Base-by-base conservation (phyloP, 2,329 filamentous ascomycete species). In the Cryphonectria nitschkei region DNA sequence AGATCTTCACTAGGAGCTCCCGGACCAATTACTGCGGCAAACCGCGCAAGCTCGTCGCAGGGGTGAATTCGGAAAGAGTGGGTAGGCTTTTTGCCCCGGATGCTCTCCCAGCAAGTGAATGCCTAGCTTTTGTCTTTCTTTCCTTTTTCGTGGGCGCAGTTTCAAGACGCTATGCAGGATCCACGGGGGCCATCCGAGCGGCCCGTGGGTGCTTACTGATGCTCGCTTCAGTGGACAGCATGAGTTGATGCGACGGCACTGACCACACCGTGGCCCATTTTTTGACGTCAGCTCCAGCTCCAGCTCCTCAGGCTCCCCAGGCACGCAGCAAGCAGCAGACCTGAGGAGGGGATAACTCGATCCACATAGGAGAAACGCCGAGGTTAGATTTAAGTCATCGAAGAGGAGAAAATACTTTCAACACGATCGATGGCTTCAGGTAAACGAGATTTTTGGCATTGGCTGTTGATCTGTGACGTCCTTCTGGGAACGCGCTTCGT, bases 401-500 rank as follows among this genome's bases (percentile, higher is more conserved):
- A 34, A 29, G 54, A 58, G 52, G 54, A 4, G 14, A 58, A 34
- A 58, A 22, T 50, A 50, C 46, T 19, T 3, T 29, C 29, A 58
- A 58, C 8, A 34, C 54, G 26, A 32, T 50, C 19, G 26, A 32
- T 19, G 13, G 6, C 29, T 34, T 58, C 29, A 58, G 26, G 54
- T 32, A 29, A 29, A 32, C 26, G 13, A 58, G 19, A 32, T 9
- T 9, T 32, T 19, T 58, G 16, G 60, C 34, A 62, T 62, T 62
- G 60, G 19, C 37, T 39, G 26, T 19, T 19, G 26, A 34, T 9
- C 46, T n/a, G 19, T 41, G 11, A 37, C 19, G 11, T 39, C 34
- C 34, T 9, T 26, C 22, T 29, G 29, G 43, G 13, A 13, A 13
- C 14, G 32, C n/a, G 29, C 65, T 37, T 34, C 82, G 68, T 79